Base-by-base conservation (phyloP, 2,329 filamentous ascomycete genomes). In the Emericellopsis atlantica region DNA sequence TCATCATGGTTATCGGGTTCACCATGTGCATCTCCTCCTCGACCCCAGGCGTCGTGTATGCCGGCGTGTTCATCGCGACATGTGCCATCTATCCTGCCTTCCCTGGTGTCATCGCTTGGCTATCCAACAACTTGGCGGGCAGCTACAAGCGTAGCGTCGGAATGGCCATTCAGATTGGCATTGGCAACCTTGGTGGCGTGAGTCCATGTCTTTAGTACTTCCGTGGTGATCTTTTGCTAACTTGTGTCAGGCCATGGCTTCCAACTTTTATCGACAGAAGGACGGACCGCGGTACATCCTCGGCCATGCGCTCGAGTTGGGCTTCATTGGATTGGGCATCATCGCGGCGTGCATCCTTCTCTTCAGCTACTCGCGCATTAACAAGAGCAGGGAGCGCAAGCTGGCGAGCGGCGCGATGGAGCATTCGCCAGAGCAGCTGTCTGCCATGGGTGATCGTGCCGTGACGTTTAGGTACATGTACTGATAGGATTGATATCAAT, bases 61-160 rank as follows among this genome's bases (percentile, higher is more conserved):
- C 74, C 0, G 86, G 82, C 0, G 80, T 81, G 0, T 93, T 89
- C 57, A 64, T 93, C 1, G 81, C 76, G 0, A 81, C 85, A 0
- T 72, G 85, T 43, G 82, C 83, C 2, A 88, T 92, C 42, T 92
- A 90, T 48, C 84, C 87, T 0, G 79, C 76, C 23, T 83, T 92
- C 43, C 67, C 84, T 0, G 89, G 89, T 40, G 81, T 82, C 1
- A 82, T 93, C 39, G 70, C 81, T 0, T 93, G 87, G 87, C 64
- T 79, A 1, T 74, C 75, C 29, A 93, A 92, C 56, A 93, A 93
- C 45, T 69, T 84, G 10, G 78, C 89, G 42, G 68, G 69, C 0
- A 66, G 62, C 36, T 70, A 69, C 56, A 93, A 93, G 58, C 66
- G 78, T 5, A 70, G 70, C 8, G 72, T 69, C 0, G 78, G 76